Evolutionary conservation across 2,329 filamentous ascomycete species (phyloP), one percentile per base, ranked within the genome.

Genomic region (Ophiostoma triangulosporum): DNA sequence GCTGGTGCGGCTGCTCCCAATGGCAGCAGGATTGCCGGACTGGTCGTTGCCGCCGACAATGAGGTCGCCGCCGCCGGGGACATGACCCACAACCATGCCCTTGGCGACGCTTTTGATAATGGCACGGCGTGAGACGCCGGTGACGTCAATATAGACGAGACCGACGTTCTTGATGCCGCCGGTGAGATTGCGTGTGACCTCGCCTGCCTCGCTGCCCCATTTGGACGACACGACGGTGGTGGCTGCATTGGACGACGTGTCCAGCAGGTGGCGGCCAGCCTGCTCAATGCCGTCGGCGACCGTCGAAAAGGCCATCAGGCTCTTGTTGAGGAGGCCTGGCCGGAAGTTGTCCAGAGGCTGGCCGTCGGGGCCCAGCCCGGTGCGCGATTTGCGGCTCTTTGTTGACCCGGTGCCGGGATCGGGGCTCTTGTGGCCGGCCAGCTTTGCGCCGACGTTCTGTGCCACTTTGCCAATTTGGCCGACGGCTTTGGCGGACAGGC

Each of bases 121-220:
- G 0, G 93, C 93, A 57, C 83, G 81, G 40, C 93, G 77, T 53
- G 87, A 95, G 1, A 98, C 93, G 33, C 93, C 93, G 0, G 90
- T 85, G 1, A 94, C 91, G 62, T 98, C 93, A 57, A 98, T 95
- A 65, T 98, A 98, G 31, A 98, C 93, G 27, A 98, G 75, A 6
- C 90, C 93, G 7, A 97, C 93, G 60, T 97, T 98, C 75, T 93
- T 95, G 62, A 96, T 83, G 24, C 90, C 91, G 5, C 88, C 84
- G 1, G 88, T 86, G 20, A 98, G 68, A 52, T 86, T 76, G 40
- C 76, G 75, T 2, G 88, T 84, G 15, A 97, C 74, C 33, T 83
- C 76, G 15, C 89, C 88, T 0, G 93, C 93, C 68, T 98, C 88
- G 1, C 77, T 64, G 4, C 93, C 93, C 72, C 90, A 98, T 58